Percentiles rank a stretch among this genome's conserved stretches.
phyloP scores from a whole-genome alignment of 768 basidiomycete genomes.

The Termitomyces sp. region DNA sequence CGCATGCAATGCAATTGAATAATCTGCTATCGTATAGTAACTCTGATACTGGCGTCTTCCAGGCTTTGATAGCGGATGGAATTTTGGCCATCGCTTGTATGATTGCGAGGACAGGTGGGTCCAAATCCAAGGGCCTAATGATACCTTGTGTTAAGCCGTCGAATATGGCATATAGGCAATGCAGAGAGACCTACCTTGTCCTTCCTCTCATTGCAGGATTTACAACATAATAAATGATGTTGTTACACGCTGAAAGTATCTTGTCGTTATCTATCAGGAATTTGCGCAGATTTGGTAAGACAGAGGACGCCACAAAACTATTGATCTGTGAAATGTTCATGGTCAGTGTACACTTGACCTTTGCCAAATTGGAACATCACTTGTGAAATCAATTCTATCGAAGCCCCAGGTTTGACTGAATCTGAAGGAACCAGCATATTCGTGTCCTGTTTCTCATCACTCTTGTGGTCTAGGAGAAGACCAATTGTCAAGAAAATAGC shows the following conservation, averaged over 20 bases:
- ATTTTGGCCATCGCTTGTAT: slow-evolving; percentile 76
- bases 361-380: slow-evolving; percentile 22
- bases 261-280: slow-evolving; percentile 85
- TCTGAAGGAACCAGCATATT: slow-evolving; percentile 35
- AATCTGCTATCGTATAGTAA: slow-evolving; percentile 81
- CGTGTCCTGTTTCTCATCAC: slow-evolving; percentile 57
- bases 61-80: slow-evolving; percentile 74
- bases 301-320: slow-evolving; percentile 59
- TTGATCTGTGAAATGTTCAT: slow-evolving; percentile 46
- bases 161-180: not conserved
- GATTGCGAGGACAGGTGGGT: slow-evolving; percentile 58
- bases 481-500: not conserved
- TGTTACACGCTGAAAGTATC: slow-evolving; percentile 70
- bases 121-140: slow-evolving; percentile 71
- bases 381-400: slow-evolving; percentile 41
- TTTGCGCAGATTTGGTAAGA: slow-evolving; percentile 70
- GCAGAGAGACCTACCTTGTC: slow-evolving; percentile 45
- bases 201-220: slow-evolving; percentile 77
- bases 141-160: slow-evolving; percentile 7
- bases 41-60: slow-evolving; percentile 78
- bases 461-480: slow-evolving; percentile 28
- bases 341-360: slow-evolving; percentile 1
- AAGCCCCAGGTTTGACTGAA: slow-evolving; percentile 26
- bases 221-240: slow-evolving; percentile 81
- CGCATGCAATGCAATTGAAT: slow-evolving; percentile 66